Conservation (phyloP, 2,329 filamentous ascomycete genomes). For the Hymenoscyphus linearis region DNA sequence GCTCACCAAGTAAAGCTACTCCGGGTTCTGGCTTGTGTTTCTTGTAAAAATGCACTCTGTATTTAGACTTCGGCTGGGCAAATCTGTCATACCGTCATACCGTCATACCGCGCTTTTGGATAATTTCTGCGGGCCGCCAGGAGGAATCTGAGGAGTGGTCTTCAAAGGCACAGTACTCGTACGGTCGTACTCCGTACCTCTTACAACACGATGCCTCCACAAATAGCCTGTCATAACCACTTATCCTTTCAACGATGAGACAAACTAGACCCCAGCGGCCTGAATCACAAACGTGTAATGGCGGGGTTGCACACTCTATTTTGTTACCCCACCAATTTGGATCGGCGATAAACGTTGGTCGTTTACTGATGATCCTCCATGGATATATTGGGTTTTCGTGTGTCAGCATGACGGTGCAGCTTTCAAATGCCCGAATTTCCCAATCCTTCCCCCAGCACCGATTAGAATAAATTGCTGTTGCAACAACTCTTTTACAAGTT, state of each 20-base stretch:
- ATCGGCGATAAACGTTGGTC: conserved; percentile 1
- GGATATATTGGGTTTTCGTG: background rate
- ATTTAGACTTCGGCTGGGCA: background rate
- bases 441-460: background rate
- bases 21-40: background rate
- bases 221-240: background rate
- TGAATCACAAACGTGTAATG: background rate
- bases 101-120: background rate
- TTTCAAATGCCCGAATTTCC: background rate
- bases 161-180: background rate
- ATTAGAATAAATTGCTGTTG: background rate
- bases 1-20: background rate
- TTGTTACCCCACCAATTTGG: background rate
- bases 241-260: background rate
- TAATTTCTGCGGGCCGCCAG: background rate
- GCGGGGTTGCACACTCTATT: background rate
- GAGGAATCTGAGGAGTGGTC: background rate
- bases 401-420: conserved; percentile 4
- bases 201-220: background rate
- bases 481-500: background rate
- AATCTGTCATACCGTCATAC: no score
- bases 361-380: background rate
- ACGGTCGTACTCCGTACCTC: no score
- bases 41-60: background rate
- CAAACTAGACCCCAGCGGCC: background rate